Base-by-base conservation (phyloP, 176 grass and related monocot species). In the Bonia amplexicaulis region DNA sequence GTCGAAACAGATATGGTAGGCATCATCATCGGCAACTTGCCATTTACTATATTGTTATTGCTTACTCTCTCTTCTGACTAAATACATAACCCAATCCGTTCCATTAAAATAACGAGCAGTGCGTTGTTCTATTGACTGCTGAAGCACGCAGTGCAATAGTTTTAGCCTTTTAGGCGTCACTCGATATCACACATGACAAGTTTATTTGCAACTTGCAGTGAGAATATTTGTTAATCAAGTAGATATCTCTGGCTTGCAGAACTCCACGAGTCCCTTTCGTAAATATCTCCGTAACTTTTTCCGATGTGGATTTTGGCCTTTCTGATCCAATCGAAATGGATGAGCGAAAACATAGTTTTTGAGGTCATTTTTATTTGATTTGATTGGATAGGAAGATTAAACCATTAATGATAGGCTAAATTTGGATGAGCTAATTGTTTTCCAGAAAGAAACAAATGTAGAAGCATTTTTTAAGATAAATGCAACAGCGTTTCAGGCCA, bases 1-100 rank as follows among this genome's bases (percentile, higher is more conserved):
- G 87, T 90, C 42, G 12, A 83, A 80, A 84, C 17, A 67, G 84
- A 90, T 87, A 74, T 48, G 79, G 25, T 54, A 68, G 58, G 68
- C 85, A 90, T 84, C 84, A 90, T 72, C 89, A 84, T 23, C 5
- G 58, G 74, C 84, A 87, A 90, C 74, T 90, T 80, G 89, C 31
- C 63, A 49, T 48, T 52, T 90, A 79, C 59, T 87, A 90, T 87
- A 87, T 84, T 58, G 41, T 4, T 37, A 14, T 74, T 79, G 79
- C 79, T 86, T 79, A 78, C 73, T 87, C 79, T 58, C 48, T 83
- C 84, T 90, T 83, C 88, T 86, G 79, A 86, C 88, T 78, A 66
- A 27, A 73, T 39, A 73, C 84, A 86, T 81, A 77, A 83, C 73
- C 73, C 87, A 85, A 89, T 64, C 66, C n/a, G 16, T 78, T 64